A percentile compares a stretch with the other conserved stretches of the same genome.
Conservation (phyloP, 768 basidiomycete genomes). For the Lactarius akahatsu region DNA sequence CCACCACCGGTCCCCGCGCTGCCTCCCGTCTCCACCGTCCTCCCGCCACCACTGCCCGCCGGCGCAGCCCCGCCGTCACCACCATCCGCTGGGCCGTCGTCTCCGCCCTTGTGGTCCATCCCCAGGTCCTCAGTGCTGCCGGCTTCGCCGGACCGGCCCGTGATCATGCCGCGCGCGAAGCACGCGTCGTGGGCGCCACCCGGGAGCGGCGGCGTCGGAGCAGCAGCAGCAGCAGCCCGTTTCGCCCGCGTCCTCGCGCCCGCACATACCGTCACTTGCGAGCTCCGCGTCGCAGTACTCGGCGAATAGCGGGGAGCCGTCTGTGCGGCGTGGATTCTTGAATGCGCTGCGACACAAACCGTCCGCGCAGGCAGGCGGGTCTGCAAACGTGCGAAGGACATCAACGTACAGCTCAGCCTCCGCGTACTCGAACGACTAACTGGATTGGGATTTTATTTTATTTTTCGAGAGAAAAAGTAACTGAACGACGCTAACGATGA, state of each 20-base stretch:
- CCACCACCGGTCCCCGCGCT: background rate
- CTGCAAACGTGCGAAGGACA: background rate
- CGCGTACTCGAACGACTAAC: slow-evolving; percentile 23
- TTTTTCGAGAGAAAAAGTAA: background rate
- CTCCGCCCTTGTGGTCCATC: background rate
- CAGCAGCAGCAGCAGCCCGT: background rate
- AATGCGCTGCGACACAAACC: slow-evolving; percentile 28
- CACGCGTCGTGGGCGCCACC: background rate
- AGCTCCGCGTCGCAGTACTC: slow-evolving; percentile 41
- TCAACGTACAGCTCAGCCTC: slow-evolving; percentile 27
- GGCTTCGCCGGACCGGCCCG: slow-evolving; percentile 7
- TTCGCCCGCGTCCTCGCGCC: slow-evolving; percentile 18
- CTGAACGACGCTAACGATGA: background rate
- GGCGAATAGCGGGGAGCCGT: slow-evolving; percentile 41
- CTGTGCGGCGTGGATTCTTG: slow-evolving; percentile 32
- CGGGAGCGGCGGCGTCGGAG: background rate
- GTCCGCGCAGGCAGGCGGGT: background rate
- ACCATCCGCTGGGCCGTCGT: background rate
- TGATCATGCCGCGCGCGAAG: slow-evolving; percentile 24
- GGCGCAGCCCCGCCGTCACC: background rate
- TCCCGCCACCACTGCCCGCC: background rate
- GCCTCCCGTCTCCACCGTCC: background rate
- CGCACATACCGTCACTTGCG: slow-evolving; percentile 35
- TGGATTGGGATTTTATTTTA: background rate
- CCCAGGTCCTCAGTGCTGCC: slow-evolving; percentile 17